Evolutionary conservation across 768 basidiomycete species (phyloP).

Genomic region (Phaeotremella skinneri): DNA sequence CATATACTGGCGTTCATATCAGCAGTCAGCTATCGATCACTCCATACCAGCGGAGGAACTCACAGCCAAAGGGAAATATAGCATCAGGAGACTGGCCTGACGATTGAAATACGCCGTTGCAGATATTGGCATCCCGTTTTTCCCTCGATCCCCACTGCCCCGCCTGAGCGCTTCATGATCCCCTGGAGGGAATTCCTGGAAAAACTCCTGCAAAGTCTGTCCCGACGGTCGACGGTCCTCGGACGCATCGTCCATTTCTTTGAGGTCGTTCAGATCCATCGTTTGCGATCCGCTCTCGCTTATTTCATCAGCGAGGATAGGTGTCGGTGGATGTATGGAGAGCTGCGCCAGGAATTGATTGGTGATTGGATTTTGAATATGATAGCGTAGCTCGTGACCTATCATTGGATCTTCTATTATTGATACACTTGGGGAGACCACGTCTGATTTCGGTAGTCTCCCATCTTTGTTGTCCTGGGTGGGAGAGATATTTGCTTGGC

Average conservation of each 20-base stretch:
- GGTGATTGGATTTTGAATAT: no score
- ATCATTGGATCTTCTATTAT: no score
- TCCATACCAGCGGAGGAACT: constrained; percentile 19
- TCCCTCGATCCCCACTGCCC: constrained; percentile 11
- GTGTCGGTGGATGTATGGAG: constrained; percentile 9
- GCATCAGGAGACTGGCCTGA: constrained; percentile 50
- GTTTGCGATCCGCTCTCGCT: constrained; percentile 4
- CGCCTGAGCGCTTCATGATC: constrained; percentile 11
- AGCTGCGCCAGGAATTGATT: no score
- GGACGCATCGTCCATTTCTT: constrained; percentile 7
- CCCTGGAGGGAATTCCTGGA: constrained; percentile 31
- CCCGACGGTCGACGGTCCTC: constrained; percentile 13
- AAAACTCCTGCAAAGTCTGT: constrained; percentile 45
- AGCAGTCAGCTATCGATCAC: background rate
- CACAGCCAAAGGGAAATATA: constrained; percentile 50
- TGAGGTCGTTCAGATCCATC: background rate
- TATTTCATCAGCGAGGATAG: constrained; percentile 11
- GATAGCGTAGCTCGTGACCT: no score
- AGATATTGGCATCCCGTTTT: constrained; percentile 26
- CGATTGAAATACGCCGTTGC: constrained; percentile 49
- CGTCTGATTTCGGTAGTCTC: no score
- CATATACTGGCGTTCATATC: constrained; percentile 35
- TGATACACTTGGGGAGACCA: no score
- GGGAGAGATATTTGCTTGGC: no score
- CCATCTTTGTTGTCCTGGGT: no score